Percentiles rank a stretch among this genome's conserved stretches.
These are phyloP conservation scores for Aspergillus carlsbadensis DNA, from an alignment of 495 filamentous ascomycete species.

Conservation along the genomic window DNA sequence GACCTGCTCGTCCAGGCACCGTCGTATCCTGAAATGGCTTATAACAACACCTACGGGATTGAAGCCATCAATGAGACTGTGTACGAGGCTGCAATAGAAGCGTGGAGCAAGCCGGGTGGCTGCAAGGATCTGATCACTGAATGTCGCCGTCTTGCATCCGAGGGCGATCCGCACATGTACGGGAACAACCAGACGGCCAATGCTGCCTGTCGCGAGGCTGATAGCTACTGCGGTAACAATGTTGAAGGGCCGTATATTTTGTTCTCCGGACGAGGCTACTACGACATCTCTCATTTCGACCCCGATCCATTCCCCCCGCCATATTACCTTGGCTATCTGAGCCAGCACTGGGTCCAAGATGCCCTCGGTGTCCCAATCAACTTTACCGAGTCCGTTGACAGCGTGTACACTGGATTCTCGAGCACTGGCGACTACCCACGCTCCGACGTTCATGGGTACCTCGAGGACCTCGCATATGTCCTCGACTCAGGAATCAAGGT, in stretches of 20 bases:
- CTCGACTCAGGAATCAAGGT: constrained; percentile 62
- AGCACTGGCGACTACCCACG: constrained; percentile 46
- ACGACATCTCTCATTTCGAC: constrained; percentile 57
- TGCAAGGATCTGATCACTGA: constrained; percentile 58
- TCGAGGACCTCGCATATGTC: constrained; percentile 52
- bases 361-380: constrained; percentile 68
- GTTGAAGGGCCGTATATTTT: constrained; percentile 37
- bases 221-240: constrained; percentile 34
- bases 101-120: constrained; percentile 52
- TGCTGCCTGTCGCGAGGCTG: constrained; percentile 36
- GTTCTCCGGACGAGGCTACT: constrained; percentile 49
- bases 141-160: constrained; percentile 41
- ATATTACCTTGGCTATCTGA: constrained; percentile 64
- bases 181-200: constrained; percentile 46
- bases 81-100: constrained; percentile 47
- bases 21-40: constrained; percentile 65
- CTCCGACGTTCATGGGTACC: constrained; percentile 46
- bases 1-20: constrained; percentile 69
- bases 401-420: constrained; percentile 52
- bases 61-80: constrained; percentile 57
- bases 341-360: constrained; percentile 57
- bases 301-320: constrained; percentile 63
- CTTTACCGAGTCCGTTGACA: constrained; percentile 53
- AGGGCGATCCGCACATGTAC: constrained; percentile 45
- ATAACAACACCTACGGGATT: constrained; percentile 76